Evolutionary conservation across 2,329 filamentous ascomycete species (phyloP), one percentile per base, ranked within the genome.

Genomic region (Ceratocystis papillata): DNA sequence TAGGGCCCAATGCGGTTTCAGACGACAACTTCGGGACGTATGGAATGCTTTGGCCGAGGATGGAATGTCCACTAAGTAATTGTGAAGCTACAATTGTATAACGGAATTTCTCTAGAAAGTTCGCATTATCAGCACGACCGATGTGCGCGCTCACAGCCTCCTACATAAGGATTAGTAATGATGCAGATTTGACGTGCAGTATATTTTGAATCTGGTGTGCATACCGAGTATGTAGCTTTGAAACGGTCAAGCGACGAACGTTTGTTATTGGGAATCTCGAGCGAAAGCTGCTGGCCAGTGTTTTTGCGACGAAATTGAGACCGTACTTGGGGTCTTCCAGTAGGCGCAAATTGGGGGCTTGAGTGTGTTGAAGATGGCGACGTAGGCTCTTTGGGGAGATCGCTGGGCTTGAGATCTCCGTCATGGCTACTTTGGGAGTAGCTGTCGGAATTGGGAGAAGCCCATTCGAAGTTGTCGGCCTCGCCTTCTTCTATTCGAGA

Each of bases 51-150:
- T 76, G 73, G 62, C 75, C 72, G 17, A 74, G 66, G 50, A 82
- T 83, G 3, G 83, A 81, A 70, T 88, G 83, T 50, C 88, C 88
- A 72, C 85, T 90, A 50, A 96, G 80, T 15, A 96, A 81, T 74
- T 96, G 91, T 25, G 92, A 96, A 63, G 91, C 91, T 72, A 96
- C 88, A 70, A 96, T 89, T 25, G 89, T 88, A 76, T 96, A 96
- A 69, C 92, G 88, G 72, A 96, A 96, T 73, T 91, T 88, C 76
- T 96, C 92, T 67, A 96, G 81, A 72, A 96, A 96, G 70, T 86
- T 87, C 70, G 87, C 82, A 73, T 92, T 95, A 71, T 96, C 91
- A 70, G 83, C 85, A 70, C 87, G 82, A 65, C 89, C 87, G 69
- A 96, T 81, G 68, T 84, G 83, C 50, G 87, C 86, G 70, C 87